Evolutionary conservation across 2,329 filamentous ascomycete species (phyloP).

Genomic region (Cladosporium oxysporum): DNA sequence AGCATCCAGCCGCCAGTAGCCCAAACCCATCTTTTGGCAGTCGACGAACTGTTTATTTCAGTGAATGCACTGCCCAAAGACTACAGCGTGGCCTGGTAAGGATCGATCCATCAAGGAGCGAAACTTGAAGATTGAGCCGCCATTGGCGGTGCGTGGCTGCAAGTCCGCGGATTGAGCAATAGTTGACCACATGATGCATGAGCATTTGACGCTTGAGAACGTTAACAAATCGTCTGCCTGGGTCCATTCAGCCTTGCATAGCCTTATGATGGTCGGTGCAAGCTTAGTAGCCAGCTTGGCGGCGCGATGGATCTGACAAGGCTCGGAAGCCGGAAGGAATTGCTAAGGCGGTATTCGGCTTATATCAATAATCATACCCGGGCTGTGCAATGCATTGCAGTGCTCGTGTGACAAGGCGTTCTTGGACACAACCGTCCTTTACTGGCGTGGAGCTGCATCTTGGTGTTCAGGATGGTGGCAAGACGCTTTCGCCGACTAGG

Average conservation of each 20-base stretch:
- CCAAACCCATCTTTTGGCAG: no score
- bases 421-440: no score
- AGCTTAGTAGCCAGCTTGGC: neutral
- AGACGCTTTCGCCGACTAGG: neutral
- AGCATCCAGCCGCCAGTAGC: no score
- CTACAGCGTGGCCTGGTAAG: neutral
- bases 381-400: neutral
- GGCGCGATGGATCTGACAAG: neutral
- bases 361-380: neutral
- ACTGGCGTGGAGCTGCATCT: no score
- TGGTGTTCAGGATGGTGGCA: no score
- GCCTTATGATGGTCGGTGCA: constrained; percentile 1
- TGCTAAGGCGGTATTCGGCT: neutral
- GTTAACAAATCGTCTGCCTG: neutral
- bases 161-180: neutral
- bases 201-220: no score
- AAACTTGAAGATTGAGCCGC: neutral
- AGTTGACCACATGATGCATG: neutral
- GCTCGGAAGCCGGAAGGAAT: neutral
- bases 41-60: neutral
- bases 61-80: neutral
- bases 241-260: neutral
- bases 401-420: neutral
- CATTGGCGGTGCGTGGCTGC: neutral
- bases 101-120: neutral